A percentile compares a stretch with the other conserved stretches of the same genome.
Evolutionary conservation across 306 rosid genomes (phyloP).

Genomic region (Quercus alba): DNA sequence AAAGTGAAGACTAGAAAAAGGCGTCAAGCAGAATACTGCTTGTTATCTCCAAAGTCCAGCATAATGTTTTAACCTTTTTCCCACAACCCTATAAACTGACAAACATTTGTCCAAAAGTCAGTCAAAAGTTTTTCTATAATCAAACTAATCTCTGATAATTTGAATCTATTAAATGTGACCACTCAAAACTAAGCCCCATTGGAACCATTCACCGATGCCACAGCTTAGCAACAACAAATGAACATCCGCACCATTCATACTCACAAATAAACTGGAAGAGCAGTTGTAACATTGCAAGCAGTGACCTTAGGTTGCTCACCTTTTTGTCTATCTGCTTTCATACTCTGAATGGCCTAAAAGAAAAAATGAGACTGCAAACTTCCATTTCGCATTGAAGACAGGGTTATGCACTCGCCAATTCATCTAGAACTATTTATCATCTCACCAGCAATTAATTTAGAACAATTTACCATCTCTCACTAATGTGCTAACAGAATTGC

Average conservation of each 20-base stretch:
- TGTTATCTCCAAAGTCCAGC: not conserved
- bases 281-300: not conserved
- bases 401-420: not conserved
- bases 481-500: not conserved
- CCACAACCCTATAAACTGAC: not conserved
- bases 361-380: not conserved
- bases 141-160: not conserved
- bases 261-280: not conserved
- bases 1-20: not conserved
- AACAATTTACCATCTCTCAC: not conserved
- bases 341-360: not conserved
- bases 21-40: not conserved
- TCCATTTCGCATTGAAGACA: not conserved
- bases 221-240: not conserved
- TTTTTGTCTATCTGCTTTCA: not conserved
- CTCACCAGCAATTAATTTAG: not conserved
- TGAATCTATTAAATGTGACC: not conserved
- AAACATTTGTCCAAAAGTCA: not conserved
- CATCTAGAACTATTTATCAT: not conserved
- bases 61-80: not conserved
- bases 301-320: not conserved
- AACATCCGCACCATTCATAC: not conserved
- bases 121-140: not conserved
- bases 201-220: not conserved
- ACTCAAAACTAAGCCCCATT: not conserved